phyloP scores from a whole-genome alignment of 2,329 filamentous ascomycete genomes.

The Trichoderma sp. region DNA sequence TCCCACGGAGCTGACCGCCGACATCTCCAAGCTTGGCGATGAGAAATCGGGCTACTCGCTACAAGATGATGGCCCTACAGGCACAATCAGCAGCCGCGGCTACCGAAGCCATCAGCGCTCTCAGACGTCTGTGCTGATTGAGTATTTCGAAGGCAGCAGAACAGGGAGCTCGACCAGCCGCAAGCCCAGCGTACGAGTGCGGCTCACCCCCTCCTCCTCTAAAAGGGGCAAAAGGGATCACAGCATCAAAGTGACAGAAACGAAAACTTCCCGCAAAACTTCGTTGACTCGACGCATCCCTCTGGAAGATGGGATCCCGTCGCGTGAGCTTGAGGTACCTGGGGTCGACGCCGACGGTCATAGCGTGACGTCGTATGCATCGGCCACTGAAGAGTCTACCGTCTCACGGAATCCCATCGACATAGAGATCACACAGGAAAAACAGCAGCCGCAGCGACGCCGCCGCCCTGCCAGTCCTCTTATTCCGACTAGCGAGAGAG shows the following conservation, averaged over 20 bases:
- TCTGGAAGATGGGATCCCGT: constrained; percentile 38
- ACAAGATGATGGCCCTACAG: constrained; percentile 82
- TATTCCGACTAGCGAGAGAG: constrained; percentile 56
- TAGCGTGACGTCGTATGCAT: constrained; percentile 72
- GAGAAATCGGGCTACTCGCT: constrained; percentile 75
- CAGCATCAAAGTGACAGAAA: constrained; percentile 79
- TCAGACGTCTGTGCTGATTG: constrained; percentile 88
- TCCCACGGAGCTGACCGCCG: constrained; percentile 61
- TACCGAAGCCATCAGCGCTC: constrained; percentile 57
- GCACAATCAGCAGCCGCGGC: constrained; percentile 81
- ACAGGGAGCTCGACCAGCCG: constrained; percentile 56
- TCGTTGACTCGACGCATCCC: constrained; percentile 57
- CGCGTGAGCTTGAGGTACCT: constrained; percentile 44
- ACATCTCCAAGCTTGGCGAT: constrained; percentile 65
- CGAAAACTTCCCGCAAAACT: constrained; percentile 68
- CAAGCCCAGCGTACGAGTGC: constrained; percentile 76
- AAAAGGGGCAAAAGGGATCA: constrained; percentile 62
- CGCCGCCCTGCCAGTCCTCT: constrained; percentile 66
- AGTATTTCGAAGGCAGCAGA: constrained; percentile 87
- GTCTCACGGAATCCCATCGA: constrained; percentile 76
- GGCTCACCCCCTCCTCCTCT: constrained; percentile 79
- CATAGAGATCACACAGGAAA: constrained; percentile 74
- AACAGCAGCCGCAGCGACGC: constrained; percentile 53
- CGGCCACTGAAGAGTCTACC: constrained; percentile 75
- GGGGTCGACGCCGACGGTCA: constrained; percentile 57